A percentile compares a stretch with the other conserved stretches of the same genome.
phyloP scores from a whole-genome alignment of 805 yeast genomes.

The Pichia nanzhaoensis region DNA sequence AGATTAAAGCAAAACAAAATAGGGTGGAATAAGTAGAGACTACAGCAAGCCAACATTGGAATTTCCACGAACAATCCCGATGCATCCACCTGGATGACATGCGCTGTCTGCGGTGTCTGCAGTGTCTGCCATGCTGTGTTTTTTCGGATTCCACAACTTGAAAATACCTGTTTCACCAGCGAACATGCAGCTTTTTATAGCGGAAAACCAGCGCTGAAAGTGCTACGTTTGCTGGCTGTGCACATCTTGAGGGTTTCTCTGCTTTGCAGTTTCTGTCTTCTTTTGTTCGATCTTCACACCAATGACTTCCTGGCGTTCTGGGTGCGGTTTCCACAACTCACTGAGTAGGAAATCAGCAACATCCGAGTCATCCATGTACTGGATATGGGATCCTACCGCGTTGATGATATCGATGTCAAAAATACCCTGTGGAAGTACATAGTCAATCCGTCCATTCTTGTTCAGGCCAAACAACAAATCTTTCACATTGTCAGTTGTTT shows the following conservation, averaged over 20 bases:
- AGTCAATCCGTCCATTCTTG: constrained; percentile 74
- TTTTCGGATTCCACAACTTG: too few relatives aligned
- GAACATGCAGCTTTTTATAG: too few relatives aligned
- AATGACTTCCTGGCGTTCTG: not conserved
- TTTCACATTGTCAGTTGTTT: constrained; percentile 24
- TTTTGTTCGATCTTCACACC: not conserved
- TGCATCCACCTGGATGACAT: too few relatives aligned
- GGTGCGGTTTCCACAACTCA: constrained; percentile 37
- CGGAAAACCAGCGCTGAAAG: not conserved
- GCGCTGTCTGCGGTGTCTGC: too few relatives aligned
- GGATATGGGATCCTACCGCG: constrained; percentile 80
- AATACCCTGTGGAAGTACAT: constrained; percentile 67
- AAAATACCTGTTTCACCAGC: too few relatives aligned
- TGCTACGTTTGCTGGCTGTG: too few relatives aligned
- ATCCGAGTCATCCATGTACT: constrained; percentile 81
- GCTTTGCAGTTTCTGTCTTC: not conserved
- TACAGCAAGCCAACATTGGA: too few relatives aligned
- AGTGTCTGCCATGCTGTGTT: too few relatives aligned
- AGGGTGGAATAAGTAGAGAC: too few relatives aligned
- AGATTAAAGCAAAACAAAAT: not conserved
- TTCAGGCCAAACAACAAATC: constrained; percentile 44
- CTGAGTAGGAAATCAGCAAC: constrained; percentile 70
- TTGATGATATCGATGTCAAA: constrained; percentile 74
- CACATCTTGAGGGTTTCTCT: not conserved
- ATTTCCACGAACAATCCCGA: too few relatives aligned